These are phyloP conservation scores for Phytophthora pinifolia DNA, from an alignment of 352 stramenopile genomes.

Conservation along the genomic window DNA sequence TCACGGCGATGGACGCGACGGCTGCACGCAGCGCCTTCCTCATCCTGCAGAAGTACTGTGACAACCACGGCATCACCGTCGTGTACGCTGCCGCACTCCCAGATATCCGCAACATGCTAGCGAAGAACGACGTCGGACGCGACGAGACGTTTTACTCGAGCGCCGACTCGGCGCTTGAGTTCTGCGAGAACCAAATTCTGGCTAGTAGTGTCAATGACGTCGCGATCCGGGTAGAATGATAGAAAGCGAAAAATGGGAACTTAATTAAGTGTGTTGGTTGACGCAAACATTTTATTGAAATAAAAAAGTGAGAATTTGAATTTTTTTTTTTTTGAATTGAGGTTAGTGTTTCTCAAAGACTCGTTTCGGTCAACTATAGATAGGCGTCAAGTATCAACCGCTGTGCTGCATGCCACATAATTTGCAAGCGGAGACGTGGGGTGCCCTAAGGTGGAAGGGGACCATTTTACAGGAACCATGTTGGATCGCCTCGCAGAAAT, in stretches of 20 bases:
- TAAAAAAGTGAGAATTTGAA: too few species aligned
- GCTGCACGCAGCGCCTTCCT: conserved; percentile 74
- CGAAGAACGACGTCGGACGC: conserved; percentile 63
- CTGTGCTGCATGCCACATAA: too few species aligned
- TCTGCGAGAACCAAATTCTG: conserved; percentile 65
- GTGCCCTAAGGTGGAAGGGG: not conserved
- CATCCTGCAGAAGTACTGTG: conserved; percentile 79
- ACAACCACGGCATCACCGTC: conserved; percentile 57
- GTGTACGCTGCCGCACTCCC: conserved; percentile 64
- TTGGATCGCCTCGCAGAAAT: conserved; percentile 75
- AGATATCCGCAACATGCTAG: conserved; percentile 47
- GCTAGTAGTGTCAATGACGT: conserved; percentile 29
- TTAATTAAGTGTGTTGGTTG: too few species aligned
- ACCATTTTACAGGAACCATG: conserved; percentile 31
- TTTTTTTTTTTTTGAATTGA: too few species aligned
- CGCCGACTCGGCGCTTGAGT: conserved; percentile 62
- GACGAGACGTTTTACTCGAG: conserved; percentile 53
- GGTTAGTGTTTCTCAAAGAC: too few species aligned
- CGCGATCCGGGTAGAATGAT: conserved; percentile 4
- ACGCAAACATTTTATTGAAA: too few species aligned
- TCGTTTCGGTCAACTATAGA: conserved; percentile 8
- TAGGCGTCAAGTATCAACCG: conserved; percentile 4
- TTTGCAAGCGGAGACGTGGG: not conserved
- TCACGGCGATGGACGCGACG: conserved; percentile 85
- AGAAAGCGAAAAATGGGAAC: too few species aligned